Percentiles rank a stretch among this genome's conserved stretches.
phyloP scores from a whole-genome alignment of 305 asterid genomes.

The Ruellia speciosa region DNA sequence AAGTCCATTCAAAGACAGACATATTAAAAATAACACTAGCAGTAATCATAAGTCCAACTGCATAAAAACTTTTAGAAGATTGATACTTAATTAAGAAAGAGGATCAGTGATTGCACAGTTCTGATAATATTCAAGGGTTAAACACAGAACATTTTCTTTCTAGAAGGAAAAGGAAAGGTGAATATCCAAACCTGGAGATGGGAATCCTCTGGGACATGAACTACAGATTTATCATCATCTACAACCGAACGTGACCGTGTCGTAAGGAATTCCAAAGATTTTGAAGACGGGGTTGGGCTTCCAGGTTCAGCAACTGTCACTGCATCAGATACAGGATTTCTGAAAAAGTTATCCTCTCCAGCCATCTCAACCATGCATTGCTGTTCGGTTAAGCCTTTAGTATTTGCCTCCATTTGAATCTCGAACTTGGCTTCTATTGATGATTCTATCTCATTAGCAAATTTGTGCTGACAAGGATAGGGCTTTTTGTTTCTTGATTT shows the following conservation, averaged over 20 bases:
- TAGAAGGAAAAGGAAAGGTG: conserved; percentile 7
- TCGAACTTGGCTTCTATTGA: conserved; percentile 36
- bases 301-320: conserved; percentile 31
- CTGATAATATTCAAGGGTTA: too few relatives aligned
- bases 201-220: conserved; percentile 27
- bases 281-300: conserved; percentile 28
- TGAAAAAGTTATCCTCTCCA: conserved; percentile 21
- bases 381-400: conserved; percentile 28
- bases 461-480: conserved; percentile 24
- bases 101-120: neutral
- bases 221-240: conserved; percentile 24
- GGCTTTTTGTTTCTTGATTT: conserved; percentile 36
- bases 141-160: too few relatives aligned
- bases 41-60: neutral
- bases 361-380: conserved; percentile 26
- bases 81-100: neutral
- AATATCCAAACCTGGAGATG: conserved; percentile 49
- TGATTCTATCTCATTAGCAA: conserved; percentile 27
- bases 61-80: neutral
- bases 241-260: conserved; percentile 26
- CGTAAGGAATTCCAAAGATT: conserved; percentile 29
- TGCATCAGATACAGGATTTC: conserved; percentile 29
- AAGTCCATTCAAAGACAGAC: neutral
- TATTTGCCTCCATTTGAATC: conserved; percentile 38
- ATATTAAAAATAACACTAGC: neutral